Percentiles rank a stretch among this genome's conserved stretches.
Conservation (phyloP, 345 rosid genomes). For the Acer yangbiense region DNA sequence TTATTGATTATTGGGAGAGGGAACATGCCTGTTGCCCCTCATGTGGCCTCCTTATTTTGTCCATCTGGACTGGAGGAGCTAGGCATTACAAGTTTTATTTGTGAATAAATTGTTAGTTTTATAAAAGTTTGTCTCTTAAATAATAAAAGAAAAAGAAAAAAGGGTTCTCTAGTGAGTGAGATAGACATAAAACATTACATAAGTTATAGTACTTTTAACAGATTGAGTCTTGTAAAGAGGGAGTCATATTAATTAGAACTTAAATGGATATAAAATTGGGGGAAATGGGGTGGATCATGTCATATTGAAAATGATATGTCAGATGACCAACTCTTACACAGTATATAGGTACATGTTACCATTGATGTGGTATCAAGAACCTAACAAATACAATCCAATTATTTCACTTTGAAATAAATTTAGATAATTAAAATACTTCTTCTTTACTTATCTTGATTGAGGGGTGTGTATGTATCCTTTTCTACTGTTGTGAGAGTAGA, state of each 20-base stretch:
- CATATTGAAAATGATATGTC: background rate
- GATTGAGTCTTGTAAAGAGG: background rate
- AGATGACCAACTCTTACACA: background rate
- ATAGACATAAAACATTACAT: background rate
- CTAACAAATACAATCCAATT: background rate
- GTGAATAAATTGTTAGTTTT: too few species aligned
- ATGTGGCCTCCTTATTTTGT: background rate
- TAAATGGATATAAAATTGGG: background rate
- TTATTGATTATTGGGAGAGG: background rate
- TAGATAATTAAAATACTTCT: too few species aligned
- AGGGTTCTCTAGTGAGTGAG: too few species aligned
- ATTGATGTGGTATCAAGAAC: background rate
- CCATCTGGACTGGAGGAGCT: background rate
- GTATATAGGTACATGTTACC: background rate
- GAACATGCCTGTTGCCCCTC: slow-evolving; percentile 1
- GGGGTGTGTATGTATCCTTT: too few species aligned
- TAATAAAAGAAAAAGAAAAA: too few species aligned
- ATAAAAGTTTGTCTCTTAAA: too few species aligned
- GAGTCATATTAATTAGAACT: background rate
- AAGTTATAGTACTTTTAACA: background rate
- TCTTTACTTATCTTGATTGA: too few species aligned
- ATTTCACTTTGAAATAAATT: background rate
- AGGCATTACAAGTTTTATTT: background rate
- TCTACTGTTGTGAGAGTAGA: too few species aligned
- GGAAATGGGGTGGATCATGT: background rate